phyloP scores from a whole-genome alignment of 805 yeast species.

The Kodamaea nitidulidarum region DNA sequence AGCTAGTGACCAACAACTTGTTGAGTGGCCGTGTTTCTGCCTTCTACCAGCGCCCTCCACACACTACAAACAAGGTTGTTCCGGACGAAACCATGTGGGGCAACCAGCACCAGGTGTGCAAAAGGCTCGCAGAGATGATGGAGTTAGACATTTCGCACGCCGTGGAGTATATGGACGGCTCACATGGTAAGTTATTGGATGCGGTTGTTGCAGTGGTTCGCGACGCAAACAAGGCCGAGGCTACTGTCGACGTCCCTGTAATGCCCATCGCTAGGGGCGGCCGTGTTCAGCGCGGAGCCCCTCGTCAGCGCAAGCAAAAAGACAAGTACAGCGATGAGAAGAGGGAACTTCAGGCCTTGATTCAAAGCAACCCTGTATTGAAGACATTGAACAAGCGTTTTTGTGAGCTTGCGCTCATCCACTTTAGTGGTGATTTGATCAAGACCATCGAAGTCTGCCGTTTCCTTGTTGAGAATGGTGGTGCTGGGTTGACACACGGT shows the following conservation, averaged over 20 bases:
- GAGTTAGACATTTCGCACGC: constrained; percentile 15
- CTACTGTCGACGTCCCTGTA: not conserved
- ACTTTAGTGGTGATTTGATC: constrained; percentile 42
- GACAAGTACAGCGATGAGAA: constrained; percentile 16
- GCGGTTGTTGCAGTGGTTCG: constrained; percentile 36
- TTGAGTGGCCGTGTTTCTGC: constrained; percentile 8
- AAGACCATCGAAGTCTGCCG: constrained; percentile 35
- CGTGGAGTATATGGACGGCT: constrained; percentile 22
- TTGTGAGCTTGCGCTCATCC: constrained; percentile 33
- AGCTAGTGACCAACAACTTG: constrained; percentile 21
- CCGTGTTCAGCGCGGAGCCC: constrained; percentile 30
- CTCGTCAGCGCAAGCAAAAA: constrained; percentile 7
- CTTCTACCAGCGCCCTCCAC: constrained; percentile 1
- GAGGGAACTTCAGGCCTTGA: constrained; percentile 30
- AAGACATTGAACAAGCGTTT: constrained; percentile 36
- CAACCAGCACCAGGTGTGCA: constrained; percentile 13
- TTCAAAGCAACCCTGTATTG: constrained; percentile 30
- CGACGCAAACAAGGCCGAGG: constrained; percentile 1
- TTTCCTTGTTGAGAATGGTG: constrained; percentile 27
- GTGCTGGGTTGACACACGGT: constrained; percentile 20
- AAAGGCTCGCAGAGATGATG: constrained; percentile 17
- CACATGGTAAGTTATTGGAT: constrained; percentile 22
- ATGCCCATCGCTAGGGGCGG: constrained; percentile 18
- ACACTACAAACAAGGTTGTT: constrained; percentile 6
- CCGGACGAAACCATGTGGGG: constrained; percentile 10